Evolutionary conservation across 768 basidiomycete genomes (phyloP).

Genomic region (Sutorius australiensis): DNA sequence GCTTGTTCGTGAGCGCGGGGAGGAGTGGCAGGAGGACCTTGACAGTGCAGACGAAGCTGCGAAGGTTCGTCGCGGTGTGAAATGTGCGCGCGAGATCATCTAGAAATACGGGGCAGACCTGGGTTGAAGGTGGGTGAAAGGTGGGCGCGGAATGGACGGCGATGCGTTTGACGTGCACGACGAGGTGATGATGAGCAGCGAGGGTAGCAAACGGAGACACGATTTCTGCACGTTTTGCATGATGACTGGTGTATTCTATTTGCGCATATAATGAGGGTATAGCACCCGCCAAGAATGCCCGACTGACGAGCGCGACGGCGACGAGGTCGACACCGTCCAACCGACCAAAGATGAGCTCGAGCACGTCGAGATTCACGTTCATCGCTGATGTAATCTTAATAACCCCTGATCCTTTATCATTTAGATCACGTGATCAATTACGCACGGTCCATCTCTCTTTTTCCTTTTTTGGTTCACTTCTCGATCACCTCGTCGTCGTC

Average conservation of each 20-base stretch:
- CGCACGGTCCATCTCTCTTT: conserved; percentile 21
- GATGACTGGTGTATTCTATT: conserved; percentile 50
- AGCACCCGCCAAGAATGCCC: conserved; percentile 60
- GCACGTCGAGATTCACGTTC: conserved; percentile 67
- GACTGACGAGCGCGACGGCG: conserved; percentile 59
- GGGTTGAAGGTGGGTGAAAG: conserved; percentile 28
- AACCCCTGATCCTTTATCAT: conserved; percentile 3
- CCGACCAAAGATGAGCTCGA: conserved; percentile 60
- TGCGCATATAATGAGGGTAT: conserved; percentile 60
- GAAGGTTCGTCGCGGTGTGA: conserved; percentile 47
- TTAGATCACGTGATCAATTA: conserved; percentile 13
- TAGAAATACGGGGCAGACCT: conserved; percentile 46
- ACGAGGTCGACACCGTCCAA: conserved; percentile 53
- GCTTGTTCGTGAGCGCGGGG: conserved; percentile 41
- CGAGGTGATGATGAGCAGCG: conserved; percentile 47
- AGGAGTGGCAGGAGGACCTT: conserved; percentile 49
- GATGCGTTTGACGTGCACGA: conserved; percentile 55
- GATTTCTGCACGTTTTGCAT: conserved; percentile 54
- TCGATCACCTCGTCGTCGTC: conserved; percentile 25
- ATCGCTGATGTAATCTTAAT: conserved; percentile 35
- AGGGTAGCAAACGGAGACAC: conserved; percentile 62
- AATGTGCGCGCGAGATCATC: conserved; percentile 49
- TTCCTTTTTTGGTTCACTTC: conserved; percentile 12
- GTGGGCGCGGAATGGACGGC: conserved; percentile 51
- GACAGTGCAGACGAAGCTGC: conserved; percentile 52